phyloP scores from a whole-genome alignment of 495 filamentous ascomycete genomes.

The Xylona heveae region DNA sequence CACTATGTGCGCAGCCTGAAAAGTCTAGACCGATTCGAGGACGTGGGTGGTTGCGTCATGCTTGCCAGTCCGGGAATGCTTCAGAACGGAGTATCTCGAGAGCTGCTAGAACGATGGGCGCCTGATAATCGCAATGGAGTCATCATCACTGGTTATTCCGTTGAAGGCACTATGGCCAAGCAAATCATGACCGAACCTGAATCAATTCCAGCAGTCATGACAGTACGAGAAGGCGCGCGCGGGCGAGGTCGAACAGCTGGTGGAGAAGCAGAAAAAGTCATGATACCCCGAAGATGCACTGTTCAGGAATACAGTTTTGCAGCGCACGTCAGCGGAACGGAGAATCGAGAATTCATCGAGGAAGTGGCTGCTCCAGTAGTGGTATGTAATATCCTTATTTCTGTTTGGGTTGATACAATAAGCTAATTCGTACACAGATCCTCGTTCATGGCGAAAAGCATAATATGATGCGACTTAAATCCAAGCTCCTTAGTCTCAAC shows the following conservation, averaged over 20 bases:
- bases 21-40: slow-evolving; percentile 83
- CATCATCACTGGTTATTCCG: slow-evolving; percentile 92
- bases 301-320: slow-evolving; percentile 88
- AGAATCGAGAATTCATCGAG: slow-evolving; percentile 89
- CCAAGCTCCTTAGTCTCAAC: slow-evolving; percentile 79
- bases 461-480: slow-evolving; percentile 95
- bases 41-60: slow-evolving; percentile 92
- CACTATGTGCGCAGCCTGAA: slow-evolving; percentile 76
- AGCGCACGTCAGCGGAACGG: slow-evolving; percentile 87
- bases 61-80: slow-evolving; percentile 94
- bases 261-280: slow-evolving; percentile 51
- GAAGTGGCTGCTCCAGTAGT: slow-evolving; percentile 80
- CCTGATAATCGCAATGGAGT: slow-evolving; percentile 89
- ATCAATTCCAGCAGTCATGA: slow-evolving; percentile 83
- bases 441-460: slow-evolving; percentile 93
- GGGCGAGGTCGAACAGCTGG: slow-evolving; percentile 20
- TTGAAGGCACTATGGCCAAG: slow-evolving; percentile 97
- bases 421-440: slow-evolving; percentile 30
- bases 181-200: slow-evolving; percentile 83
- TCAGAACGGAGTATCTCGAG: slow-evolving; percentile 81
- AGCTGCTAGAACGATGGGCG: slow-evolving; percentile 86
- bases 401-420: slow-evolving; percentile 1
- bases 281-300: slow-evolving; percentile 82
- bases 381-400: slow-evolving; percentile 27
- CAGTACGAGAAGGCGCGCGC: slow-evolving; percentile 32